Conservation (phyloP, 164 flowering plant species). For the Kingdonia uniflora region DNA sequence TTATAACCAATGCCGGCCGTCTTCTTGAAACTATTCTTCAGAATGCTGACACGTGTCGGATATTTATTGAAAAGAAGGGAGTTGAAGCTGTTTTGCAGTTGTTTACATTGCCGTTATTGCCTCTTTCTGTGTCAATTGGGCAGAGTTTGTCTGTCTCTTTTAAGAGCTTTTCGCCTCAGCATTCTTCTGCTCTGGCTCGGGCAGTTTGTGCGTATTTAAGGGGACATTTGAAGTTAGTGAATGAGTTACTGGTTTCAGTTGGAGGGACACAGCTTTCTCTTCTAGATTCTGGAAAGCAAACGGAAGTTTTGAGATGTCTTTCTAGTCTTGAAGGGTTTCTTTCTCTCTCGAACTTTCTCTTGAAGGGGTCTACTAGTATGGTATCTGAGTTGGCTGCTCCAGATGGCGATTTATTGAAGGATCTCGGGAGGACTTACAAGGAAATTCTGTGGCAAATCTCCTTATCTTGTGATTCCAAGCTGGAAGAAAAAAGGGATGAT, state of each 20-base stretch:
- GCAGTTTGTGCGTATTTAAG: conserved; percentile 59
- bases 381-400: conserved; percentile 66
- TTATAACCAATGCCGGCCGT: conserved; percentile 63
- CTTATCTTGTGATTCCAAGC: conserved; percentile 53
- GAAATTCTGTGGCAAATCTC: conserved; percentile 84
- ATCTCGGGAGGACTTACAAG: conserved; percentile 55
- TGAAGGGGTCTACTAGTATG: conserved; percentile 60
- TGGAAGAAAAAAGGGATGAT: conserved; percentile 55
- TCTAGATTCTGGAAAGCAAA: conserved; percentile 40
- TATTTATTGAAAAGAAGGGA: conserved; percentile 88
- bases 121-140: conserved; percentile 56
- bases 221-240: conserved; percentile 54
- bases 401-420: conserved; percentile 79
- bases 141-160: conserved; percentile 68
- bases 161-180: conserved; percentile 76
- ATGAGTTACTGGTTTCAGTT: conserved; percentile 39
- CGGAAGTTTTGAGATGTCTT: conserved; percentile 44
- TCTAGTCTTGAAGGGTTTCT: conserved; percentile 69
- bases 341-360: conserved; percentile 50
- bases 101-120: conserved; percentile 57
- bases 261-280: conserved; percentile 44
- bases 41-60: conserved; percentile 81
- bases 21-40: conserved; percentile 87
- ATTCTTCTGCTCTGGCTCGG: conserved; percentile 69
- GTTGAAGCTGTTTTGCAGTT: conserved; percentile 78